phyloP scores from a whole-genome alignment of 345 rosid species.

The Lumnitzera littorea region DNA sequence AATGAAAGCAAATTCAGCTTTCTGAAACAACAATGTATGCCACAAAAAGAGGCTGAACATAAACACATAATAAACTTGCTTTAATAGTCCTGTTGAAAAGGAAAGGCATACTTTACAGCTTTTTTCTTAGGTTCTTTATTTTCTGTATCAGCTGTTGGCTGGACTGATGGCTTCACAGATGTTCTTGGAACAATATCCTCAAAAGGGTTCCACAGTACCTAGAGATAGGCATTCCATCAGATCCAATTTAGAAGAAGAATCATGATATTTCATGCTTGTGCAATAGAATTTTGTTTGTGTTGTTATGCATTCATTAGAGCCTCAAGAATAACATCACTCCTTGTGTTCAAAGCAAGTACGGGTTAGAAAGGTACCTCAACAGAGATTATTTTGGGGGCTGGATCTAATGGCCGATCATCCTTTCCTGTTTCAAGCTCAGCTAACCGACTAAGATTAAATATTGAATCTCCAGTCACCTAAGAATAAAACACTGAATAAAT shows the following conservation, averaged over 20 bases:
- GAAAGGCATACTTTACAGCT: constrained; percentile 61
- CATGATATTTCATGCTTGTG: not conserved
- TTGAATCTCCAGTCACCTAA: constrained; percentile 86
- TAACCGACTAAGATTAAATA: constrained; percentile 65
- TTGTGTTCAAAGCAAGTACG: not conserved
- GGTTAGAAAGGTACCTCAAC: constrained; percentile 50
- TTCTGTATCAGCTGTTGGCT: constrained; percentile 32
- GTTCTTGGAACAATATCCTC: constrained; percentile 86
- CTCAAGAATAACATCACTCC: too few relatives aligned
- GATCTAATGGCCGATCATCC: constrained; percentile 77
- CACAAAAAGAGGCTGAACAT: too few relatives aligned
- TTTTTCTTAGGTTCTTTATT: constrained; percentile 54
- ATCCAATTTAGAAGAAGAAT: not conserved
- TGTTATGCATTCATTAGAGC: too few relatives aligned
- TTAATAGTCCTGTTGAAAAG: not conserved
- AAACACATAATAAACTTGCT: too few relatives aligned
- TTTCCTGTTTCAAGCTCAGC: constrained; percentile 76
- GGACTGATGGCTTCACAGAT: constrained; percentile 23
- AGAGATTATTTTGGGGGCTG: constrained; percentile 57
- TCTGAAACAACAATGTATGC: constrained; percentile 28
- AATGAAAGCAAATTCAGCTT: constrained; percentile 87
- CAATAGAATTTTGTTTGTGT: not conserved
- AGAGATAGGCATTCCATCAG: constrained; percentile 9
- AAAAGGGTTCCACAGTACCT: constrained; percentile 95
- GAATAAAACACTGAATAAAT: constrained; percentile 6